phyloP scores from a whole-genome alignment of 1,139 yeast genomes.

The Scheffersomyces segobiensis region DNA sequence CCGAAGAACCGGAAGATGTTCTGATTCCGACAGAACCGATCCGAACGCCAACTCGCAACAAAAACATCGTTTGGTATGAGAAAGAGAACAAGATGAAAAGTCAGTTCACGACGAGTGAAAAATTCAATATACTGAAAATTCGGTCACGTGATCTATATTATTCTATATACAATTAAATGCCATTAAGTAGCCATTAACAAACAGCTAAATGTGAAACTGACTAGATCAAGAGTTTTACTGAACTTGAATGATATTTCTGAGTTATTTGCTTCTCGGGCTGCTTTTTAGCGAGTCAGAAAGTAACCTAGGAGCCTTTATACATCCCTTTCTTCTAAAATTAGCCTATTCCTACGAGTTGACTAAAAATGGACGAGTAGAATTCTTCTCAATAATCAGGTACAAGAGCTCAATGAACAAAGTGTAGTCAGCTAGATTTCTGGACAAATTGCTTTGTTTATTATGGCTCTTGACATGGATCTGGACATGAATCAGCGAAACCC shows the following conservation, averaged over 20 bases:
- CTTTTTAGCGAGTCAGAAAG: not conserved
- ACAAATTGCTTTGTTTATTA: not conserved
- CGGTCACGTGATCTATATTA: not conserved
- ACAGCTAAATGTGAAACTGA: not conserved
- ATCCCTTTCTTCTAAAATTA: not conserved
- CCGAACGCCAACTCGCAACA: not conserved
- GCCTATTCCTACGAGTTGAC: not conserved
- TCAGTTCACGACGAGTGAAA: not conserved
- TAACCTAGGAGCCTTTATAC: not conserved
- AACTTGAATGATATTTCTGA: too few species aligned
- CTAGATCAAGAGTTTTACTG: not conserved
- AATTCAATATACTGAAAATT: not conserved
- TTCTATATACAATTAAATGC: not conserved
- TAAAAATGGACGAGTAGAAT: not conserved
- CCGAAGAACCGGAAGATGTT: constrained; percentile 2
- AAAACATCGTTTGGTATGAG: not conserved
- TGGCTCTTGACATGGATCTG: too few species aligned
- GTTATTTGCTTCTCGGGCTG: not conserved
- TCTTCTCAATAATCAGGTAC: not conserved
- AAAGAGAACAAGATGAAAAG: not conserved
- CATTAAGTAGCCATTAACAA: not conserved
- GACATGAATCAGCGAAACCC: too few species aligned
- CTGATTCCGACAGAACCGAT: not conserved
- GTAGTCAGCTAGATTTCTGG: not conserved
- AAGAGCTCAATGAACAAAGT: not conserved